phyloP scores from a whole-genome alignment of 768 basidiomycete genomes.

The Scleroderma citrinum region DNA sequence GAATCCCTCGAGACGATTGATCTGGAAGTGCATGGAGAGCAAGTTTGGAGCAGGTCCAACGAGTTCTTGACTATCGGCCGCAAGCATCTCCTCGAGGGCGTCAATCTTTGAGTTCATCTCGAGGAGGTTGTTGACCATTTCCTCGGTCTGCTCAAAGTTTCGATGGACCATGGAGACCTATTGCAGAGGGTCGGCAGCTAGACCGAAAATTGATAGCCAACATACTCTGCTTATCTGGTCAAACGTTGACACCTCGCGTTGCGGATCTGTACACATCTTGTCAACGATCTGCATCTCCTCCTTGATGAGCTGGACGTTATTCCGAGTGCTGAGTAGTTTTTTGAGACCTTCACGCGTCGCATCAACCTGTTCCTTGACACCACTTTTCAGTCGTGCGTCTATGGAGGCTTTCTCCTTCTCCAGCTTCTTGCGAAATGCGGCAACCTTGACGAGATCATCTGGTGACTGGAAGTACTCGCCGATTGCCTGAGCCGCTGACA shows the following conservation, averaged over 20 bases:
- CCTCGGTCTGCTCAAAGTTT: slow-evolving; percentile 91
- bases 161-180: slow-evolving; percentile 95
- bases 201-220: slow-evolving; percentile 6
- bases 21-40: slow-evolving; percentile 83
- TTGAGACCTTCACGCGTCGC: slow-evolving; percentile 84
- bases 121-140: slow-evolving; percentile 91
- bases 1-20: slow-evolving; percentile 89
- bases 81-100: slow-evolving; percentile 71
- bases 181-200: not conserved
- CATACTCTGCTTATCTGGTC: slow-evolving; percentile 92
- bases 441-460: slow-evolving; percentile 86
- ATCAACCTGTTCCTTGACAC: slow-evolving; percentile 90
- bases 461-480: slow-evolving; percentile 91
- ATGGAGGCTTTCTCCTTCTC: slow-evolving; percentile 96
- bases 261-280: slow-evolving; percentile 67
- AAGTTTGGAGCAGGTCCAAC: slow-evolving; percentile 84
- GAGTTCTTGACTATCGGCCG: slow-evolving; percentile 68
- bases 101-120: slow-evolving; percentile 86
- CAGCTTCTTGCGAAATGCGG: slow-evolving; percentile 85
- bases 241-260: slow-evolving; percentile 76
- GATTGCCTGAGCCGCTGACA: slow-evolving; percentile 81
- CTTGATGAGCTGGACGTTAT: slow-evolving; percentile 73
- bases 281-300: slow-evolving; percentile 84
- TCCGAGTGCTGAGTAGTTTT: slow-evolving; percentile 70
- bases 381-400: slow-evolving; percentile 82